Percentiles rank a stretch among this genome's conserved stretches.
phyloP scores from a whole-genome alignment of 2,329 filamentous ascomycete species.

The Onygenales sp. region DNA sequence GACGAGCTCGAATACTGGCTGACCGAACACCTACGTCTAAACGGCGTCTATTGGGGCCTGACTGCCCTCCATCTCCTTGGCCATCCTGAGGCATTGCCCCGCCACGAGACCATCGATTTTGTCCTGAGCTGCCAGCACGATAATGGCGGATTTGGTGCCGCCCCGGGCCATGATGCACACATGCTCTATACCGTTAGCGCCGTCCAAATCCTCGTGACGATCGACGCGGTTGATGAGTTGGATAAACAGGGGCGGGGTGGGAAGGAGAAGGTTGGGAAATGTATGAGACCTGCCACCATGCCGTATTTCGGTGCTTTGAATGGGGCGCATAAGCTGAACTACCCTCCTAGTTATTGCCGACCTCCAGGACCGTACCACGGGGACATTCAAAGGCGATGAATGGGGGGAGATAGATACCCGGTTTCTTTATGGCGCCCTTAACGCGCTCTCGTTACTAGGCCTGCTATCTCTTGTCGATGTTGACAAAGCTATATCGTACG shows the following conservation, averaged over 20 bases:
- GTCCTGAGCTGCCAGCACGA: constrained; percentile 91
- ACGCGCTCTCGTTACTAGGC: constrained; percentile 75
- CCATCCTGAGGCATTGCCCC: constrained; percentile 70
- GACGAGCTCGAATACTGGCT: constrained; percentile 97
- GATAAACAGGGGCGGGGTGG: constrained; percentile 59
- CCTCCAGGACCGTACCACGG: constrained; percentile 70
- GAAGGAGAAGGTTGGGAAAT: constrained; percentile 65
- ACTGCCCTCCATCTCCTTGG: constrained; percentile 78
- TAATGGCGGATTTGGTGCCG: constrained; percentile 84
- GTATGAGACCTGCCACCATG: constrained; percentile 43
- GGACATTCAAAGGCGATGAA: constrained; percentile 86
- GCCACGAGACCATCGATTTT: constrained; percentile 75
- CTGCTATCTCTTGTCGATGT: constrained; percentile 67
- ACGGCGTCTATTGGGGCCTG: constrained; percentile 93
- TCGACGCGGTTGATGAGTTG: constrained; percentile 76
- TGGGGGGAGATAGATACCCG: constrained; percentile 96
- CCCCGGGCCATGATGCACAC: constrained; percentile 88
- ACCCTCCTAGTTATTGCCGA: constrained; percentile 57
- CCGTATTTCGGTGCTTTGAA: constrained; percentile 1
- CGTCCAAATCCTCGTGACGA: constrained; percentile 80
- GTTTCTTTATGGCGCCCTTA: constrained; percentile 84
- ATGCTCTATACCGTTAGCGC: constrained; percentile 94
- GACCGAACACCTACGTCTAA: constrained; percentile 90
- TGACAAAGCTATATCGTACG: constrained; percentile 66
- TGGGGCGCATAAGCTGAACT: constrained; percentile 7